phyloP scores from a whole-genome alignment of 2,329 filamentous ascomycete species.

The Aspergillus melleus region DNA sequence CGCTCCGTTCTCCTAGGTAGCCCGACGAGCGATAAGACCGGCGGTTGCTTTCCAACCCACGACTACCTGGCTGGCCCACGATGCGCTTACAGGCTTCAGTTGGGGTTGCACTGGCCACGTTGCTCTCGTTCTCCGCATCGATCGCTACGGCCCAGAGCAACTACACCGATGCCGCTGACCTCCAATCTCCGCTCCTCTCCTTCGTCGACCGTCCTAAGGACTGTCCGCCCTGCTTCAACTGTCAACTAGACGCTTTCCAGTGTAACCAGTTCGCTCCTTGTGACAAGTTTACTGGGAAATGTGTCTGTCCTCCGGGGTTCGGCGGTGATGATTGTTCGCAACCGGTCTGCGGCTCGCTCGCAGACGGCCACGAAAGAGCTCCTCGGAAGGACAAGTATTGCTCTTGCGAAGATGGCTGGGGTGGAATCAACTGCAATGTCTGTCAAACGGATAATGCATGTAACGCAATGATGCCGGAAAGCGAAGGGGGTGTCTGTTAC shows the following conservation, averaged over 20 bases:
- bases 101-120: constrained; percentile 25
- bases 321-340: constrained; percentile 90
- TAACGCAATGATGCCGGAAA: constrained; percentile 80
- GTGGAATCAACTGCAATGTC: constrained; percentile 96
- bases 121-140: constrained; percentile 26
- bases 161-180: constrained; percentile 57
- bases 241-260: constrained; percentile 85
- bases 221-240: constrained; percentile 78
- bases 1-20: constrained; percentile 2
- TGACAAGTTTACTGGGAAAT: constrained; percentile 88
- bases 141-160: constrained; percentile 42
- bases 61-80: constrained; percentile 13
- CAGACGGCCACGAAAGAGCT: constrained; percentile 75
- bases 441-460: constrained; percentile 83
- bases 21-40: background rate
- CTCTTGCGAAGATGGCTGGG: constrained; percentile 90
- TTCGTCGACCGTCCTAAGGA: constrained; percentile 67
- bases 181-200: constrained; percentile 67
- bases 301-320: constrained; percentile 86
- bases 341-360: constrained; percentile 87
- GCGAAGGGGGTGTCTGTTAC: constrained; percentile 85
- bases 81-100: constrained; percentile 29
- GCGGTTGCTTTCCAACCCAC: background rate
- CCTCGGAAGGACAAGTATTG: constrained; percentile 72
- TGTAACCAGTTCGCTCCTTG: constrained; percentile 90